Percentiles rank a stretch among this genome's conserved stretches.
phyloP scores from a whole-genome alignment of 164 flowering plant species.

The Pachysandra terminalis region DNA sequence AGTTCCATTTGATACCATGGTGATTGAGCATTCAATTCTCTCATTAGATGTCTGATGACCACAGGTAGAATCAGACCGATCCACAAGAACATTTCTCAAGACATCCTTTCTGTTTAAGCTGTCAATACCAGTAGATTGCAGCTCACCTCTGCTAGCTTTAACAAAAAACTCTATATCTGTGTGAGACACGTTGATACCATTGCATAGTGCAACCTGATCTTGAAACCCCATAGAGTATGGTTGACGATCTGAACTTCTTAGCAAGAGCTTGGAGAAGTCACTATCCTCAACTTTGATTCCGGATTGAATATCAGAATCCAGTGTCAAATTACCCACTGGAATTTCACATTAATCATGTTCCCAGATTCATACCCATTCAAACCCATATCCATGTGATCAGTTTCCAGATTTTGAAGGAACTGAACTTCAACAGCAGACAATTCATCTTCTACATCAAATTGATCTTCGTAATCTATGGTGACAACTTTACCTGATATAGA shows the following conservation, averaged over 20 bases:
- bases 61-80: constrained; percentile 5
- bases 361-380: constrained; percentile 5
- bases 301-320: constrained; percentile 5
- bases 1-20: constrained; percentile 7
- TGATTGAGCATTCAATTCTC: constrained; percentile 4
- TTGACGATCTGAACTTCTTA: constrained; percentile 1
- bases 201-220: not conserved
- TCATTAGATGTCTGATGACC: constrained; percentile 11
- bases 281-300: constrained; percentile 5
- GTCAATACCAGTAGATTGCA: not conserved
- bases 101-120: not conserved
- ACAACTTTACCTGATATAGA: constrained; percentile 21
- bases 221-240: not conserved
- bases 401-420: constrained; percentile 13
- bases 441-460: constrained; percentile 21
- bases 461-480: constrained; percentile 6
- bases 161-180: constrained; percentile 1
- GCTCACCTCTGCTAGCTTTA: constrained; percentile 1
- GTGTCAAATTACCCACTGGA: not conserved
- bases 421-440: constrained; percentile 1
- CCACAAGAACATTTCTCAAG: not conserved
- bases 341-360: constrained; percentile 13
- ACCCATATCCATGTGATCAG: constrained; percentile 2
- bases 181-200: not conserved
- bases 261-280: constrained; percentile 2